Base-by-base conservation (phyloP, 208 protist genomes). In the Leishmania amazonensis region DNA sequence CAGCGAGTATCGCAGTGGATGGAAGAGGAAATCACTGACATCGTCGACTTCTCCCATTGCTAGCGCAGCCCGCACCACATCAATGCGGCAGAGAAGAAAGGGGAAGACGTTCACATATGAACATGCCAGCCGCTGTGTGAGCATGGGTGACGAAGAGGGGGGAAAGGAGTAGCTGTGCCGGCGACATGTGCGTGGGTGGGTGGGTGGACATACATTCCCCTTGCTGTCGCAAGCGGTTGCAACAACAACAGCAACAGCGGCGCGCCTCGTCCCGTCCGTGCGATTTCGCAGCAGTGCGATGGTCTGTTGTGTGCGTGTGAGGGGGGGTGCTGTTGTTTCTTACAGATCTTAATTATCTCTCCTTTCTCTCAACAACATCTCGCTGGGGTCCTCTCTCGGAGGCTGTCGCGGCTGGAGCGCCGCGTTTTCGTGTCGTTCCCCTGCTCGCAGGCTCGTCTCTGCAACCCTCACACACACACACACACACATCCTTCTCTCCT, bases 31-130 rank as follows among this genome's bases (percentile, higher is more conserved):
- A 89, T 95, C 72, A 97, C 91, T 9, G 93, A 96, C 76, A 83
- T 95, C 57, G 85, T 92, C 11, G 92, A 96, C 81, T 97, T 97
- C 82, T 94, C 92, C 1, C 89, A 94, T 78, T 91, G 85, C 57
- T 96, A 88, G 85, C 31, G n/a, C 9, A 5, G 40, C 19, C 47
- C 19, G n/a, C 11, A 24, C 24, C 0, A 73, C 28, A 31, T 3
- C 35, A 42, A 5, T 24, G 45, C 13, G 31, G 24, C 8, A 74
- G 9, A 21, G n/a, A 19, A 54, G 24, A 35, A 28, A 11, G 45
- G 17, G 9, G 70, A 54, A 19, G 28, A 49, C 8, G 38, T 1
- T 17, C 67, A 72, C 67, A 49, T 8, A 42, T 70, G 3, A 45
- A 24, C 17, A 24, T 13, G 3, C 64, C 64, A 45, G 67, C 15